phyloP scores from a whole-genome alignment of 495 filamentous ascomycete genomes.

The Neurospora sp. region DNA sequence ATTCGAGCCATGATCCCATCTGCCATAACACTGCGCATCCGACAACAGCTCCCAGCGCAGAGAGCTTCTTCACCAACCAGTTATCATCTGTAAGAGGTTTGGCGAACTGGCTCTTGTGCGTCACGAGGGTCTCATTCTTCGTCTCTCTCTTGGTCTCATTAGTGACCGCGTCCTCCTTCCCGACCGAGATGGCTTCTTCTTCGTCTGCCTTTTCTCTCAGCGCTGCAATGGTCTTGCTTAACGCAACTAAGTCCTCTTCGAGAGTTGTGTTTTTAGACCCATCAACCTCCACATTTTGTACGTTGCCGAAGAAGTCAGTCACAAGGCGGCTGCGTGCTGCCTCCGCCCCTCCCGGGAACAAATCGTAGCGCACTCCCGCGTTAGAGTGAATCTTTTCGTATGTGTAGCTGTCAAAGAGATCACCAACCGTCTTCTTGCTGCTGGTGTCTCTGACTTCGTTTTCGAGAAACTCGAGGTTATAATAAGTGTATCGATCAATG shows the following conservation, averaged over 20 bases:
- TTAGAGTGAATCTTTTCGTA: conserved; percentile 87
- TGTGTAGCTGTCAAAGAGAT: conserved; percentile 92
- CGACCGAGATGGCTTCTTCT: conserved; percentile 22
- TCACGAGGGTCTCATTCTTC: conserved; percentile 12
- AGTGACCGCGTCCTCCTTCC: conserved; percentile 15
- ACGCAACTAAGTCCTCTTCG: conserved; percentile 61
- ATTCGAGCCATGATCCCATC: conserved; percentile 43
- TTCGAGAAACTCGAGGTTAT: conserved; percentile 94
- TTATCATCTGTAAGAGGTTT: conserved; percentile 55
- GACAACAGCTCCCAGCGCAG: conserved; percentile 53
- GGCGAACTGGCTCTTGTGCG: conserved; percentile 35
- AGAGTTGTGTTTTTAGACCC: conserved; percentile 43
- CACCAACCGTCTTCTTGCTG: conserved; percentile 77
- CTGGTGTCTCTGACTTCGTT: conserved; percentile 72
- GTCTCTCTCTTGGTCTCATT: conserved; percentile 28
- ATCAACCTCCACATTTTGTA: conserved; percentile 91
- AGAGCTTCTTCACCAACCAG: conserved; percentile 59
- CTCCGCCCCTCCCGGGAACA: conserved; percentile 72
- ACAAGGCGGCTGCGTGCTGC: conserved; percentile 63
- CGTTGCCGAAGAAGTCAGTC: conserved; percentile 97
- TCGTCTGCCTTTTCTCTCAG: conserved; percentile 42
- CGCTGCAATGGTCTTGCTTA: conserved; percentile 51
- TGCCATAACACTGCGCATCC: conserved; percentile 61
- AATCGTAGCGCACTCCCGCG: conserved; percentile 86
- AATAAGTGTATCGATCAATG: conserved; percentile 97